phyloP scores from a whole-genome alignment of 805 yeast species.

The Candida easanensis region DNA sequence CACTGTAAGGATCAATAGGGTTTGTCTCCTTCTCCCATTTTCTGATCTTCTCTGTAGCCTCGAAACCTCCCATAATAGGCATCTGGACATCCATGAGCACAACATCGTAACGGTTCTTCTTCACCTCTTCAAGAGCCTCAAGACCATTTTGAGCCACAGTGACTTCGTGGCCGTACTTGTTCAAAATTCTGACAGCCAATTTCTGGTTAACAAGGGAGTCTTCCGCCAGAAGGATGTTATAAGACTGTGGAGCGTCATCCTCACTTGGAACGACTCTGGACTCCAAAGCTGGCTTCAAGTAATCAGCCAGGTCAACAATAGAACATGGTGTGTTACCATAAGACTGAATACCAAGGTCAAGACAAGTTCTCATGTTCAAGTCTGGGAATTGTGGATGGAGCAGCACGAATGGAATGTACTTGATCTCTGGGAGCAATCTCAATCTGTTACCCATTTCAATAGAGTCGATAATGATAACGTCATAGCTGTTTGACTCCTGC shows the following conservation, averaged over 20 bases:
- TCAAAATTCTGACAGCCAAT: slow-evolving; percentile 78
- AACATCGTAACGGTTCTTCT: slow-evolving; percentile 67
- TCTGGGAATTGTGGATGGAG: slow-evolving; percentile 74
- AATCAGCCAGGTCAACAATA: slow-evolving; percentile 75
- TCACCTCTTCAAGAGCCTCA: slow-evolving; percentile 76
- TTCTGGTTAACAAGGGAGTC: slow-evolving; percentile 87
- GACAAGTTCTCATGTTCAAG: slow-evolving; percentile 75
- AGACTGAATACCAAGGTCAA: slow-evolving; percentile 82
- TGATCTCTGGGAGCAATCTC: slow-evolving; percentile 69
- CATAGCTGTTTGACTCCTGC: slow-evolving; percentile 57
- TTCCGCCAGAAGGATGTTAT: slow-evolving; percentile 76
- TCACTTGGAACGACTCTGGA: slow-evolving; percentile 77
- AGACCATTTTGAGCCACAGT: slow-evolving; percentile 84
- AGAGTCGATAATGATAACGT: slow-evolving; percentile 82
- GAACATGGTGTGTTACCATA: slow-evolving; percentile 89
- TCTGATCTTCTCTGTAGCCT: slow-evolving; percentile 81
- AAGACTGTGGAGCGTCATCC: slow-evolving; percentile 73
- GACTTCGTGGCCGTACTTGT: slow-evolving; percentile 81
- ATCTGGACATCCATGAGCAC: slow-evolving; percentile 91
- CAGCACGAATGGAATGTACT: slow-evolving; percentile 80
- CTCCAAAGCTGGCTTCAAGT: slow-evolving; percentile 81
- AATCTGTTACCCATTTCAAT: slow-evolving; percentile 69
- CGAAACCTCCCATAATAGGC: slow-evolving; percentile 96
- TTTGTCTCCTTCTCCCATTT: slow-evolving; percentile 83
- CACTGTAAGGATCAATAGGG: slow-evolving; percentile 65